A percentile compares a stretch with the other conserved stretches of the same genome.
Evolutionary conservation across 1,139 yeast genomes (phyloP).

Genomic region (Yamadazyma atmosphaerica): DNA sequence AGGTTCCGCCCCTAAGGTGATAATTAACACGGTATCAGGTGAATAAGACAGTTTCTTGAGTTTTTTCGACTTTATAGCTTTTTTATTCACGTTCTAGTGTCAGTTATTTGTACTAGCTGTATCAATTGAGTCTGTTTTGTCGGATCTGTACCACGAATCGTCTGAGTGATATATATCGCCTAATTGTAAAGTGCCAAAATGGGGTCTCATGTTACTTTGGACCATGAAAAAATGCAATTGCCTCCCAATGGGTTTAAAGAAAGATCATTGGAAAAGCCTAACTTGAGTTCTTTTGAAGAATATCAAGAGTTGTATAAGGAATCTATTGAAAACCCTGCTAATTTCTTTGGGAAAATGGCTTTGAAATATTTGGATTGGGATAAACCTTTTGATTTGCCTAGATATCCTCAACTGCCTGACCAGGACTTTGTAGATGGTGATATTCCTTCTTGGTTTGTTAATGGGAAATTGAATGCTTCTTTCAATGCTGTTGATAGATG

Average conservation of each 20-base stretch:
- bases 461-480: constrained; percentile 75
- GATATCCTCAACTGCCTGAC: constrained; percentile 50
- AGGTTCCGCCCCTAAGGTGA: neutral
- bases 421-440: constrained; percentile 64
- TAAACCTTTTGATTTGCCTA: constrained; percentile 58
- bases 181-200: too few relatives aligned
- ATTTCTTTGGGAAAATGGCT: constrained; percentile 67
- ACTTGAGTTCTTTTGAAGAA: constrained; percentile 52
- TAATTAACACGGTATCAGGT: too few relatives aligned
- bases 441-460: constrained; percentile 75
- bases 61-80: too few relatives aligned
- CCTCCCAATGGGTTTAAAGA: constrained; percentile 63
- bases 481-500: constrained; percentile 81
- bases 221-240: constrained; percentile 41
- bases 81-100: too few relatives aligned
- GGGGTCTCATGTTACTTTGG: constrained; percentile 37
- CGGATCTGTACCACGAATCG: too few relatives aligned
- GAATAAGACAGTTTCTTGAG: too few relatives aligned
- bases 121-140: too few relatives aligned
- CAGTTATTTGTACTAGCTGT: too few relatives aligned
- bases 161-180: neutral
- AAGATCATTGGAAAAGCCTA: constrained; percentile 50
- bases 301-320: constrained; percentile 62
- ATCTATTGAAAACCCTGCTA: constrained; percentile 65
- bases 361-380: constrained; percentile 60